phyloP scores from a whole-genome alignment of 495 filamentous ascomycete genomes.

The Daldinia childiae region DNA sequence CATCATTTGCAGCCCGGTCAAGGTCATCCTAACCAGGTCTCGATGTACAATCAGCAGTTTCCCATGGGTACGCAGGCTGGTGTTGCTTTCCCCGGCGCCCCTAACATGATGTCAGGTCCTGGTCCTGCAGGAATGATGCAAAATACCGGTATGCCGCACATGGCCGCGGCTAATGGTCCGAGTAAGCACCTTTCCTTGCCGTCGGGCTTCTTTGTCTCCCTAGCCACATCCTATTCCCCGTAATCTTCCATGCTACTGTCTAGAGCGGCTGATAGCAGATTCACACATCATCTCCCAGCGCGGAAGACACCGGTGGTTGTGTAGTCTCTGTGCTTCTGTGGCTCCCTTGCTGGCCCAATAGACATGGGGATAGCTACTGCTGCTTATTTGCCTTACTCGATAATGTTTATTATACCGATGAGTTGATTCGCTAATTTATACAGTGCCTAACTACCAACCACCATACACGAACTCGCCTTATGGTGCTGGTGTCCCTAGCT shows the following conservation, averaged over 20 bases:
- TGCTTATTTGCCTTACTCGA: constrained; percentile 12
- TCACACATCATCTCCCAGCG: constrained; percentile 14
- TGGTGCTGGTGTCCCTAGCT: constrained; percentile 53
- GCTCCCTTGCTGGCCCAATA: constrained; percentile 13
- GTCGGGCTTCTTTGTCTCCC: constrained; percentile 35
- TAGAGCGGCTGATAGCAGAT: constrained; percentile 20
- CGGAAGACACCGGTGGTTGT: constrained; percentile 3
- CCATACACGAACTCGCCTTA: constrained; percentile 63
- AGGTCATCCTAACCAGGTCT: constrained; percentile 51
- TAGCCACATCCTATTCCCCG: constrained; percentile 23
- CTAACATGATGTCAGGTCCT: constrained; percentile 60
- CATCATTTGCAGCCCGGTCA: constrained; percentile 58
- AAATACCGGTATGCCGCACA: constrained; percentile 62
- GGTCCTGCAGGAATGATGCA: constrained; percentile 64
- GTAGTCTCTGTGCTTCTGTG: constrained; percentile 24
- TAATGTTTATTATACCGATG: constrained; percentile 38
- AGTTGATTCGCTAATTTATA: constrained; percentile 31
- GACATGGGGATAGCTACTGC: constrained; percentile 7
- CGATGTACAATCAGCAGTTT: constrained; percentile 58
- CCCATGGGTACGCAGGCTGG: constrained; percentile 56
- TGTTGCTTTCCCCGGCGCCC: constrained; percentile 50
- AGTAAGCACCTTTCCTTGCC: constrained; percentile 53
- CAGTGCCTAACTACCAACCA: constrained; percentile 62
- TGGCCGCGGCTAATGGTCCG: constrained; percentile 59
- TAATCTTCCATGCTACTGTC: constrained; percentile 19